A percentile compares a stretch with the other conserved stretches of the same genome.
phyloP scores from a whole-genome alignment of 257 asterid species.

The Thymus mandschuricus region DNA sequence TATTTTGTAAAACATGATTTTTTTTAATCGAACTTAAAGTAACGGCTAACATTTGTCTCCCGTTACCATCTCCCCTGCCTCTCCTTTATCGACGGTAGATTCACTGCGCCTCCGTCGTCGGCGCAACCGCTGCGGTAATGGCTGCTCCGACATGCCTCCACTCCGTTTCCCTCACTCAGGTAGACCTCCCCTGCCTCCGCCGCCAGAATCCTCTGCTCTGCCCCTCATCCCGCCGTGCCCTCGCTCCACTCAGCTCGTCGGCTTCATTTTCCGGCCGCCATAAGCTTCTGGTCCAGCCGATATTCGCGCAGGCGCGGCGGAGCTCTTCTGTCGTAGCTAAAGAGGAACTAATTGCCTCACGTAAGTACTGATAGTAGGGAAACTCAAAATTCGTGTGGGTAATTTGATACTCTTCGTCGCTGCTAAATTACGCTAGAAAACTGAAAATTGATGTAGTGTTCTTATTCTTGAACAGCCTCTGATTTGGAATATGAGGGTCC shows the following conservation, averaged over 20 bases:
- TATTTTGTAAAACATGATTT: too few species aligned
- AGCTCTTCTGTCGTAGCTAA: constrained; percentile 44
- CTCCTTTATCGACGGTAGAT: too few species aligned
- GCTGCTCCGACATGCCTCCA: constrained; percentile 44
- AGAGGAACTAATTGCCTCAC: constrained; percentile 54
- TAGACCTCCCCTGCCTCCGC: constrained; percentile 38
- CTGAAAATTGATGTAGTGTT: background rate
- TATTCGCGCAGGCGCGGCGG: constrained; percentile 68
- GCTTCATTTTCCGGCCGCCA: constrained; percentile 26
- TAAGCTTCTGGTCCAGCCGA: constrained; percentile 30
- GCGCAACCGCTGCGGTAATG: constrained; percentile 41
- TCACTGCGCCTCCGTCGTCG: background rate
- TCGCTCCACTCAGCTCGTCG: constrained; percentile 24
- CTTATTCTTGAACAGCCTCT: constrained; percentile 49
- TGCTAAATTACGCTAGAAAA: background rate
- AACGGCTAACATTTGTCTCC: background rate
- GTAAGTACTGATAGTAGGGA: constrained; percentile 40
- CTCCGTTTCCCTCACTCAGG: constrained; percentile 38
- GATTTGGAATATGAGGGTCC: constrained; percentile 73
- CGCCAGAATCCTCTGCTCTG: constrained; percentile 20
- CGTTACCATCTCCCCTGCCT: too few species aligned
- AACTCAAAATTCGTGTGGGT: too few species aligned
- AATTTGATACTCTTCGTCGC: too few species aligned
- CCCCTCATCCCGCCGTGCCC: constrained; percentile 25
- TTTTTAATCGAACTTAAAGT: too few species aligned